Evolutionary conservation across 2,329 filamentous ascomycete species (phyloP), one percentile per base, ranked within the genome.

Genomic region (Talaromyces sp.): DNA sequence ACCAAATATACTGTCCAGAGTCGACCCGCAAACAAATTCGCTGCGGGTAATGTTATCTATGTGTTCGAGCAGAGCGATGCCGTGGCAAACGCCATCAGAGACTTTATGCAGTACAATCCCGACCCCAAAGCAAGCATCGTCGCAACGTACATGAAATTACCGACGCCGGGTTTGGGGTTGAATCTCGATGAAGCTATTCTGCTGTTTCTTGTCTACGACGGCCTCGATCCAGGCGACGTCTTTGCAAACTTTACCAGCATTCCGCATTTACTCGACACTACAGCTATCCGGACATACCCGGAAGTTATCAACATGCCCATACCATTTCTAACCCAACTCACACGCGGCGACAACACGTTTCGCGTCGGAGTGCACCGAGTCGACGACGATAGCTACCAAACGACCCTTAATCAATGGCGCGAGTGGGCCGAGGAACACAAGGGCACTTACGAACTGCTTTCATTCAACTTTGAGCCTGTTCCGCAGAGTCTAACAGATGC

Each of bases 161-260:
- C 60, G 1, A 71, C 69, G 0, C 70, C 68, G 1, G 65, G 68
- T 51, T n/a, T 69, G 43, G 61, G 64, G 19, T 63, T 74, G 3
- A 69, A 70, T 52, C 65, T 74, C 10, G 70, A 73, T 48, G 68
- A 74, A 62, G 65, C 64, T 3, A 70, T 70, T 50, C 60, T 73
- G 48, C 62, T 74, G 67, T 74, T 74, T 61, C 62, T 74, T n/a
- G 72, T 74, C 29, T 74, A 74, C 41, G 72, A 74, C 43, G 72
- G 72, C 0, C 64, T 67, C 5, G 67, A 74, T 41, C 58, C 72
- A 2, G 71, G 72, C 1, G 27, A 66, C 46, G 67, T 69, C 2
- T 74, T 74, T 58, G 53, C 56, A 9, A 72, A 73, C 57, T 73
- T 74, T 61, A 73, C 71, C 8, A 64, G 59, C 35, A 71, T 74